These are phyloP conservation scores for Ciborinia camelliae DNA, from an alignment of 2,329 filamentous ascomycete species.

Conservation along the genomic window DNA sequence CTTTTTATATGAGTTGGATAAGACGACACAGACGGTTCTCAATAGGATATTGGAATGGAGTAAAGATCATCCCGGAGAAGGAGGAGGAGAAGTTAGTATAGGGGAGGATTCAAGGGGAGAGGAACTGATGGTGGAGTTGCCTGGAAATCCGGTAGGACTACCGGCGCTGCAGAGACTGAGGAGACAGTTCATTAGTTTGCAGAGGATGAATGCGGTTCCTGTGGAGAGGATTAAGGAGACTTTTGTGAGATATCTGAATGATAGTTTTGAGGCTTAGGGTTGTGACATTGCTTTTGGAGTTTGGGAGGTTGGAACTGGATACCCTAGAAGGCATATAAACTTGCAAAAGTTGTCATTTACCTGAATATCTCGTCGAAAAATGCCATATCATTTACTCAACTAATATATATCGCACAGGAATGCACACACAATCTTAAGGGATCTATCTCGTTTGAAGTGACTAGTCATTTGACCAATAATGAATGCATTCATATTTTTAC, in stretches of 20 bases:
- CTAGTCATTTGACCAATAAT: neutral
- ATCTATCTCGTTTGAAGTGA: neutral
- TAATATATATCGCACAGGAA: neutral
- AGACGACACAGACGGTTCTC: slow-evolving; percentile 73
- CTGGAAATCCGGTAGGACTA: slow-evolving; percentile 61
- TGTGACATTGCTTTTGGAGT: slow-evolving; percentile 6
- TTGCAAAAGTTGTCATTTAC: neutral
- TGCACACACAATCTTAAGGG: neutral
- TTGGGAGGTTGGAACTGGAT: slow-evolving; percentile 22
- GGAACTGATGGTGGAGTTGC: slow-evolving; percentile 60
- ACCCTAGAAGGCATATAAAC: slow-evolving; percentile 15
- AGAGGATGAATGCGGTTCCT: slow-evolving; percentile 62
- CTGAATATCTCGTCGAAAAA: neutral
- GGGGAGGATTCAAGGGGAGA: slow-evolving; percentile 38
- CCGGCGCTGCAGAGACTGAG: slow-evolving; percentile 75
- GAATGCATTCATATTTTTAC: neutral
- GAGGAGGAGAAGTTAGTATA: slow-evolving; percentile 52
- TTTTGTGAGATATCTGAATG: slow-evolving; percentile 66
- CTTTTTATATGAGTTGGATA: slow-evolving; percentile 77
- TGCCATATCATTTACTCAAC: neutral
- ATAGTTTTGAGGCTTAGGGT: slow-evolving; percentile 49
- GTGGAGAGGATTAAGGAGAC: slow-evolving; percentile 56
- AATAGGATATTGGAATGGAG: slow-evolving; percentile 66
- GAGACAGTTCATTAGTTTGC: slow-evolving; percentile 73
- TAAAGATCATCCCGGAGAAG: slow-evolving; percentile 59